Evolutionary conservation across 2,329 filamentous ascomycete species (phyloP).

Genomic region (Pseudodiploospora longispora): DNA sequence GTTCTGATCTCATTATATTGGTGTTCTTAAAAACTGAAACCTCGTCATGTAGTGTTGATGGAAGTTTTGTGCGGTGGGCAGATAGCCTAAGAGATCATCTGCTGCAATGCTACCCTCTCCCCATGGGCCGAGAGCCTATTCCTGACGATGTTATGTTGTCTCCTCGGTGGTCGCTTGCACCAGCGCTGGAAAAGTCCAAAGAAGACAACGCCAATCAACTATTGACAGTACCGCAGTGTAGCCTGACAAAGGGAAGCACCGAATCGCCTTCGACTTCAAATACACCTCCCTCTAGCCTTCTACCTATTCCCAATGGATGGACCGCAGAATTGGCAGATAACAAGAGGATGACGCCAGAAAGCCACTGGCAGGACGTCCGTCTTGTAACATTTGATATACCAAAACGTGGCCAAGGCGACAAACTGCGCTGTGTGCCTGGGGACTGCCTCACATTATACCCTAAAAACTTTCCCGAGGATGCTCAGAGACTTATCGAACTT

Average conservation of each 20-base stretch:
- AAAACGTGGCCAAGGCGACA: conserved; percentile 10
- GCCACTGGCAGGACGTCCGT: conserved; percentile 93
- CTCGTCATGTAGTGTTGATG: conserved; percentile 58
- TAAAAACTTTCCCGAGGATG: conserved; percentile 77
- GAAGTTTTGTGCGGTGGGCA: conserved; percentile 72
- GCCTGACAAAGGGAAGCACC: conserved; percentile 9
- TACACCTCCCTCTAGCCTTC: conserved; percentile 22
- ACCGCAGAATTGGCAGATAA: conserved; percentile 57
- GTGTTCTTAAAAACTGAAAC: background rate
- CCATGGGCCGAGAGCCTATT: conserved; percentile 59
- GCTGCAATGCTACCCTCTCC: conserved; percentile 59
- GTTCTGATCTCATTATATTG: background rate
- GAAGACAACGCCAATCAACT: conserved; percentile 1
- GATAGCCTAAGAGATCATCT: conserved; percentile 59
- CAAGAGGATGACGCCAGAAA: conserved; percentile 60
- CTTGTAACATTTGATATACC: conserved; percentile 56
- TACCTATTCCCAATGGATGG: conserved; percentile 51
- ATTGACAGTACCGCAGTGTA: background rate
- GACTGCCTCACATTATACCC: conserved; percentile 77
- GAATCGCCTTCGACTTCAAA: conserved; percentile 9
- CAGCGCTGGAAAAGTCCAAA: conserved; percentile 13
- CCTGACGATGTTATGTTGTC: conserved; percentile 66
- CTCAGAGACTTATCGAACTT: conserved; percentile 65
- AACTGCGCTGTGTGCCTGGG: conserved; percentile 52
- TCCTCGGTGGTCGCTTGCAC: conserved; percentile 51